These are phyloP conservation scores for Suhomyces coccinellae DNA, from an alignment of 1,139 yeast species.

Conservation along the genomic window DNA sequence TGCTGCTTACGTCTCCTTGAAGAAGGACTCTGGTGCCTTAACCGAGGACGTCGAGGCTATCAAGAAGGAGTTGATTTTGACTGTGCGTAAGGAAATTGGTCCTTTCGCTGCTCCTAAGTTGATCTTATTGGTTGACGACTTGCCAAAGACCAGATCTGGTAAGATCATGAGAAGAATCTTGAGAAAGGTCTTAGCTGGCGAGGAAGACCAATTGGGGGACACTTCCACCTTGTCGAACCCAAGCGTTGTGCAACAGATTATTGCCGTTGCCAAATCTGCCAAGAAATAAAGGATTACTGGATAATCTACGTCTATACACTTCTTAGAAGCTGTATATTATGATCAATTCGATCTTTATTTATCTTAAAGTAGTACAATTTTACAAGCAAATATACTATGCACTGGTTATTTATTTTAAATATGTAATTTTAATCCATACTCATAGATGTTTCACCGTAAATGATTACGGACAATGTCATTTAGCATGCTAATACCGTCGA, in stretches of 20 bases:
- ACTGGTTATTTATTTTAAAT: too few relatives aligned
- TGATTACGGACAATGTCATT: too few relatives aligned
- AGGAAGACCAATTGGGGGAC: constrained; percentile 77
- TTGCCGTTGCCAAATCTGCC: constrained; percentile 52
- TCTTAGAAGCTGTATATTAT: constrained; percentile 1
- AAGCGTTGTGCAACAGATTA: constrained; percentile 63
- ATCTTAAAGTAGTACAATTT: background rate
- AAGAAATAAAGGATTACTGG: constrained; percentile 8
- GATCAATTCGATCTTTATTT: constrained; percentile 3
- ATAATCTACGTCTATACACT: constrained; percentile 7
- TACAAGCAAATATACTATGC: too few relatives aligned
- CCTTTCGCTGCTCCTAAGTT: constrained; percentile 83
- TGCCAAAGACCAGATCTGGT: constrained; percentile 83
- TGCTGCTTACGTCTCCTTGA: constrained; percentile 75
- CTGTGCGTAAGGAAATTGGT: constrained; percentile 79
- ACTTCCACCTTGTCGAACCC: constrained; percentile 78
- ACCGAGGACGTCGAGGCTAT: constrained; percentile 52
- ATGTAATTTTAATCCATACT: too few relatives aligned
- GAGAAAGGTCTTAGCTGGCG: constrained; percentile 76
- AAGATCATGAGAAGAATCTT: constrained; percentile 83
- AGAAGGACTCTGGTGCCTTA: constrained; percentile 37
- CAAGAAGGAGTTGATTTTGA: constrained; percentile 67
- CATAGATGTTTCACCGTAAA: too few relatives aligned
- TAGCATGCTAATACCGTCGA: too few relatives aligned
- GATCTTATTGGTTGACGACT: constrained; percentile 69